Evolutionary conservation across 306 rosid genomes (phyloP).

Genomic region (Biancaea sappan): DNA sequence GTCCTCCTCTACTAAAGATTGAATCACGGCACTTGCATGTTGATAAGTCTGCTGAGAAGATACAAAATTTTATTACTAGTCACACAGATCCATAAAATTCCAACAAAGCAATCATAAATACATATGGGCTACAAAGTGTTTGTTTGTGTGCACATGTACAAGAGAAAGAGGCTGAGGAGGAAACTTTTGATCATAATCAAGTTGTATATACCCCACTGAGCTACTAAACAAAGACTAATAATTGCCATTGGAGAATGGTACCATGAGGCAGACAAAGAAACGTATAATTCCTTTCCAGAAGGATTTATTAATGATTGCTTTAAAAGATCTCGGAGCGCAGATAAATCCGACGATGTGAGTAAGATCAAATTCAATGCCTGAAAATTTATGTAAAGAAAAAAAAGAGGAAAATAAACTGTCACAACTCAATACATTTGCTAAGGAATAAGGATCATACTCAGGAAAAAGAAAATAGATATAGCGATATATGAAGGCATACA

Average conservation of each 20-base stretch:
- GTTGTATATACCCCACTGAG: conserved; percentile 59
- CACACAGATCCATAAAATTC: conserved; percentile 21
- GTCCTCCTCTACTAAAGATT: conserved; percentile 92
- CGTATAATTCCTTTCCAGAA: conserved; percentile 79
- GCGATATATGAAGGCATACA: not conserved
- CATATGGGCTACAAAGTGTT: not conserved
- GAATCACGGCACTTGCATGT: conserved; percentile 87
- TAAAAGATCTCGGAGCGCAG: conserved; percentile 81
- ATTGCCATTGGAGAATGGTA: conserved; percentile 98
- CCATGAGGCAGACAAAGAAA: conserved; percentile 97
- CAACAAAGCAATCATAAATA: conserved; percentile 22
- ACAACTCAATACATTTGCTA: not conserved
- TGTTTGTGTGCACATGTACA: not conserved
- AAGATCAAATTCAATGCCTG: conserved; percentile 98
- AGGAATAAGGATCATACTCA: conserved; percentile 8
- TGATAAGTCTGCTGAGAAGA: conserved; percentile 77
- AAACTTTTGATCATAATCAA: conserved; percentile 21
- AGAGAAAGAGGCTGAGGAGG: conserved; percentile 14
- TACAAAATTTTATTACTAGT: conserved; percentile 25
- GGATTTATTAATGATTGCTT: conserved; percentile 75
- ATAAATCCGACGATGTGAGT: conserved; percentile 88
- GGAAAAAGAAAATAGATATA: conserved; percentile 3
- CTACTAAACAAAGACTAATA: conserved; percentile 92
- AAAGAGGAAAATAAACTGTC: not conserved
- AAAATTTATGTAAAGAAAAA: conserved; percentile 17